Conservation (phyloP, 2,329 filamentous ascomycete genomes). For the Penicillium sp. region DNA sequence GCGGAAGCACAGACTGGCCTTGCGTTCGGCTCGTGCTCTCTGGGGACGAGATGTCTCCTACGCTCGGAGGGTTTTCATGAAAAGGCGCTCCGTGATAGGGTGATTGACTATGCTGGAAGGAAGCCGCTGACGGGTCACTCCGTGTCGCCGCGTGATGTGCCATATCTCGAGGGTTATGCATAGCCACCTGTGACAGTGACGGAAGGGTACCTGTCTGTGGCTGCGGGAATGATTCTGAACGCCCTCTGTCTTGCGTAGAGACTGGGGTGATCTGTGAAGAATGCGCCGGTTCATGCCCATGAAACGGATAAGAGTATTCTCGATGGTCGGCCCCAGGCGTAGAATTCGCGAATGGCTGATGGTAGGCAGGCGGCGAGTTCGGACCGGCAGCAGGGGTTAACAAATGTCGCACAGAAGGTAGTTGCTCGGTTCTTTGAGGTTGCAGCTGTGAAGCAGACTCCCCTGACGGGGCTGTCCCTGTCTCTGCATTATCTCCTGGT, state of each 20-base stretch:
- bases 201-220: constrained; percentile 27
- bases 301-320: constrained; percentile 19
- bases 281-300: constrained; percentile 21
- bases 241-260: constrained; percentile 17
- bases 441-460: constrained; percentile 11
- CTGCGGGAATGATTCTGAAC: constrained; percentile 21
- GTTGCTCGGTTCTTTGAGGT: constrained; percentile 27
- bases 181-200: constrained; percentile 31
- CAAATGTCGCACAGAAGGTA: constrained; percentile 43
- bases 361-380: constrained; percentile 30
- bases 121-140: constrained; percentile 18
- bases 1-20: constrained; percentile 25
- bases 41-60: constrained; percentile 15
- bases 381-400: constrained; percentile 34
- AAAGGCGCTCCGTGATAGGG: constrained; percentile 14
- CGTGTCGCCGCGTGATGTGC: constrained; percentile 20
- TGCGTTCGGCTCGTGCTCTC: constrained; percentile 13
- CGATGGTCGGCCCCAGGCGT: constrained; percentile 16
- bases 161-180: constrained; percentile 23
- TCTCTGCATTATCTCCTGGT: constrained; percentile 24
- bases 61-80: constrained; percentile 14
- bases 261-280: constrained; percentile 13
- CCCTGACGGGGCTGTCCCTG: constrained; percentile 14
- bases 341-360: constrained; percentile 23
- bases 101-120: constrained; percentile 20